A percentile compares a stretch with the other conserved stretches of the same genome.
These are phyloP conservation scores for Mycocalia duriaeana DNA, from an alignment of 1,284 basidiomycete species.

Conservation along the genomic window DNA sequence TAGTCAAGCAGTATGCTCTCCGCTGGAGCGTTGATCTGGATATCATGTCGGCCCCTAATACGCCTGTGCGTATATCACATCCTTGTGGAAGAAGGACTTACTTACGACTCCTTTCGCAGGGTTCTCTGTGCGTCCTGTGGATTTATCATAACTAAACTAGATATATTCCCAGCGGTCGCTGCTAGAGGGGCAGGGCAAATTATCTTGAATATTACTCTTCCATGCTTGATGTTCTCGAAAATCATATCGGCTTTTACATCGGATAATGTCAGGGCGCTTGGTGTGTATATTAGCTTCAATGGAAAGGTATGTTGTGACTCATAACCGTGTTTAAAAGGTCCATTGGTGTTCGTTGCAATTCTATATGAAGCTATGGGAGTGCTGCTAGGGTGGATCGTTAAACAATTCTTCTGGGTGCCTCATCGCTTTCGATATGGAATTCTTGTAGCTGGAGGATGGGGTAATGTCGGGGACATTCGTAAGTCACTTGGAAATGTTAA, in stretches of 20 bases:
- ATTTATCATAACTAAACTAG: conserved; percentile 54
- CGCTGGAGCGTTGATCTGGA: conserved; percentile 32
- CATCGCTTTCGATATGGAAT: conserved; percentile 66
- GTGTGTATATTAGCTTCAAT: too few relatives aligned
- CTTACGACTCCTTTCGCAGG: conserved; percentile 24
- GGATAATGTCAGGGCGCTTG: conserved; percentile 60
- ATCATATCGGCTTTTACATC: conserved; percentile 71
- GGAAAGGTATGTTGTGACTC: too few relatives aligned
- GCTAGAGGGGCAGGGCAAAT: conserved; percentile 58
- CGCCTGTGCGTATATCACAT: conserved; percentile 41
- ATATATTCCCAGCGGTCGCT: conserved; percentile 55
- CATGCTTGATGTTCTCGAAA: conserved; percentile 72
- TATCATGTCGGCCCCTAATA: conserved; percentile 54
- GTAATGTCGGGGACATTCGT: conserved; percentile 67
- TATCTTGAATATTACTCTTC: conserved; percentile 63
- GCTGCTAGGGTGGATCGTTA: conserved; percentile 49
- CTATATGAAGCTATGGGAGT: conserved; percentile 53
- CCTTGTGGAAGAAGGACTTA: not conserved
- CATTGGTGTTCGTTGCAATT: conserved; percentile 48
- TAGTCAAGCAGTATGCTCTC: too few relatives aligned
- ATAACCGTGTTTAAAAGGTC: conserved; percentile 39
- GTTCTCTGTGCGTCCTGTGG: conserved; percentile 51
- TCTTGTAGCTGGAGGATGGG: conserved; percentile 59
- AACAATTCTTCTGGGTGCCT: conserved; percentile 74
- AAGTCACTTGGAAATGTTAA: too few relatives aligned